phyloP scores from a whole-genome alignment of 2,329 filamentous ascomycete genomes.

The Neofusicoccum ribis region DNA sequence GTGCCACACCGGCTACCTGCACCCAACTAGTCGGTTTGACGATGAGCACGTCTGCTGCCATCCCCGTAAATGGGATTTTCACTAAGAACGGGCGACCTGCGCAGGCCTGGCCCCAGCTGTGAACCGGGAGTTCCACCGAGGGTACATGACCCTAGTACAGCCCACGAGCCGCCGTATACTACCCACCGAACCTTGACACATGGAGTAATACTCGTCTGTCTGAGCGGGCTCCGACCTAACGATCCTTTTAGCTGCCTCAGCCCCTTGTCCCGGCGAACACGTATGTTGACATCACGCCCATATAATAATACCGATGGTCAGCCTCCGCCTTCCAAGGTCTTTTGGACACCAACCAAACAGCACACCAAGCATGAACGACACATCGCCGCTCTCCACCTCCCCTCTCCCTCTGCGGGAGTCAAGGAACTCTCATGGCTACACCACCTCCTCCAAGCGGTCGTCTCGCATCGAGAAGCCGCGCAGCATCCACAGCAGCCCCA shows the following conservation, averaged over 20 bases:
- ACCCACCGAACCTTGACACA: conserved; percentile 20
- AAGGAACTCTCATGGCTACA: conserved; percentile 30
- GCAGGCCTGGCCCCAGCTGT: conserved; percentile 19
- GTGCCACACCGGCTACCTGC: conserved; percentile 31
- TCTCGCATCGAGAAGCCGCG: conserved; percentile 42
- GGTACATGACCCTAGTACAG: conserved; percentile 19
- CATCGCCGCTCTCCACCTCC: conserved; percentile 24
- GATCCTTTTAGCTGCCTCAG: conserved; percentile 20
- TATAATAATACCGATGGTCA: conserved; percentile 15
- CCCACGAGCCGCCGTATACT: conserved; percentile 21
- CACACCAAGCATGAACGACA: conserved; percentile 27
- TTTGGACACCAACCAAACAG: conserved; percentile 16
- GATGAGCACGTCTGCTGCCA: conserved; percentile 20
- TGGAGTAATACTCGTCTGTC: conserved; percentile 20
- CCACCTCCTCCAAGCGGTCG: conserved; percentile 25
- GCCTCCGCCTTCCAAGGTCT: neutral
- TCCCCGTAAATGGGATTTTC: conserved; percentile 21
- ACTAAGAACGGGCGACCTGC: conserved; percentile 18
- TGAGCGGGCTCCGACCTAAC: conserved; percentile 19
- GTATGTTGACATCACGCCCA: conserved; percentile 18
- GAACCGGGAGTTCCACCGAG: conserved; percentile 20
- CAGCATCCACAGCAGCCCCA: conserved; percentile 41
- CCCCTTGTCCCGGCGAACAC: conserved; percentile 19
- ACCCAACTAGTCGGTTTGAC: conserved; percentile 21
- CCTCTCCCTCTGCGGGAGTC: conserved; percentile 30